phyloP scores from a whole-genome alignment of 2,329 filamentous ascomycete genomes.

The Colletotrichum musae region DNA sequence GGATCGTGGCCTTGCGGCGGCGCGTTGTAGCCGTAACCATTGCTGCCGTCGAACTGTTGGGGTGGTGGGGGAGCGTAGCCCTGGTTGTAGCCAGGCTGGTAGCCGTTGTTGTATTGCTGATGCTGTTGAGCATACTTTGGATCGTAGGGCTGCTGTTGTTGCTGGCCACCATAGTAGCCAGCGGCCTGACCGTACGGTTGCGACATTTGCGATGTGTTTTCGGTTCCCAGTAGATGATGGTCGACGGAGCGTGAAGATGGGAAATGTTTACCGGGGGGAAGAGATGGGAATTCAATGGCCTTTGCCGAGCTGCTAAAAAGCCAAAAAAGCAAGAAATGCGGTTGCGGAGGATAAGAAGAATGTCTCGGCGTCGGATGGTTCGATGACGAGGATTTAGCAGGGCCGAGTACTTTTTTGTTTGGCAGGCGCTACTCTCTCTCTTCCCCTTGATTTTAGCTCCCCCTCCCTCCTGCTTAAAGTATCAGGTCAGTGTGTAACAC shows the following conservation, averaged over 20 bases:
- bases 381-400: constrained; percentile 11
- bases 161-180: constrained; percentile 40
- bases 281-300: not conserved
- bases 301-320: not conserved
- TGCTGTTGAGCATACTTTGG: constrained; percentile 48
- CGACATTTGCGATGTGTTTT: constrained; percentile 25
- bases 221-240: not conserved
- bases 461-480: no score
- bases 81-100: constrained; percentile 47
- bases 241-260: not conserved
- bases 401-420: not conserved
- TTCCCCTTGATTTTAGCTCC: not conserved
- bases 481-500: no score
- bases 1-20: constrained; percentile 53
- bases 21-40: constrained; percentile 52
- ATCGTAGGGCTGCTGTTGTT: constrained; percentile 45
- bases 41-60: constrained; percentile 44
- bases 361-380: constrained; percentile 10
- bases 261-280: not conserved
- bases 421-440: not conserved
- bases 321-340: not conserved
- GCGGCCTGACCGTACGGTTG: constrained; percentile 38
- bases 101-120: constrained; percentile 44
- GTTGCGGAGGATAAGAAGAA: not conserved
- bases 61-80: constrained; percentile 42